These are phyloP conservation scores for Monascus purpureus DNA, from an alignment of 495 filamentous ascomycete genomes.

Conservation along the genomic window DNA sequence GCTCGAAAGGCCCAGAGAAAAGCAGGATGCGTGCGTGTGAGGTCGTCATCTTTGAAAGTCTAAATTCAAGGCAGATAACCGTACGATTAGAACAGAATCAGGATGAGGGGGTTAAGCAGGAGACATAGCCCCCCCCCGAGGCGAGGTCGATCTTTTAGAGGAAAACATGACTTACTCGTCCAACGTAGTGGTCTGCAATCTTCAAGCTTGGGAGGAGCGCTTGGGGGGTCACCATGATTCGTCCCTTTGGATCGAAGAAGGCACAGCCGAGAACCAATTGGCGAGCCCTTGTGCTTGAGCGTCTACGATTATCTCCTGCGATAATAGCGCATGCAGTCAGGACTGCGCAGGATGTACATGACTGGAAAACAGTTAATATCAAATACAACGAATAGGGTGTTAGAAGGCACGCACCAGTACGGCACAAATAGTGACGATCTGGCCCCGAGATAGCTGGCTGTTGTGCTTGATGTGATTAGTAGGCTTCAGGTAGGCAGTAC, in stretches of 20 bases:
- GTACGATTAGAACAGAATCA: no score
- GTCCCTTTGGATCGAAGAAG: slow-evolving; percentile 60
- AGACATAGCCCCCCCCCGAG: no score
- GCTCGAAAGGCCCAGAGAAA: slow-evolving; percentile 83
- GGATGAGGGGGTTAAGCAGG: no score
- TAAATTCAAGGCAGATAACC: no score
- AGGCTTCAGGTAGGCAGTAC: slow-evolving; percentile 48
- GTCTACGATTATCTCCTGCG: slow-evolving; percentile 38
- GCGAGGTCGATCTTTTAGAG: no score
- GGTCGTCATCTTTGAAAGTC: slow-evolving; percentile 57
- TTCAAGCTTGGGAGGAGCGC: slow-evolving; percentile 69
- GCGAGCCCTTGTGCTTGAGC: slow-evolving; percentile 51
- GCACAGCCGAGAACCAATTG: slow-evolving; percentile 65
- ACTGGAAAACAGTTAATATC: slow-evolving; percentile 21
- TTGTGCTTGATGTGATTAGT: slow-evolving; percentile 11
- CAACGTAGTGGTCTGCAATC: slow-evolving; percentile 66
- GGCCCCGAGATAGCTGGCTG: slow-evolving; percentile 34
- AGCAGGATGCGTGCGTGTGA: slow-evolving; percentile 61
- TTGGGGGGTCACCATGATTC: slow-evolving; percentile 65
- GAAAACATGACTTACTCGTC: slow-evolving; percentile 46
- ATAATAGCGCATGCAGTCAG: slow-evolving; percentile 42
- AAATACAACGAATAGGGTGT: no score
- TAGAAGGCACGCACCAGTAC: slow-evolving; percentile 38
- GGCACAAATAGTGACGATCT: slow-evolving; percentile 48
- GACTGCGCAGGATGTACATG: slow-evolving; percentile 44